Evolutionary conservation across 306 rosid species (phyloP), one percentile per base, ranked within the genome.

Genomic region (Senna tora): DNA sequence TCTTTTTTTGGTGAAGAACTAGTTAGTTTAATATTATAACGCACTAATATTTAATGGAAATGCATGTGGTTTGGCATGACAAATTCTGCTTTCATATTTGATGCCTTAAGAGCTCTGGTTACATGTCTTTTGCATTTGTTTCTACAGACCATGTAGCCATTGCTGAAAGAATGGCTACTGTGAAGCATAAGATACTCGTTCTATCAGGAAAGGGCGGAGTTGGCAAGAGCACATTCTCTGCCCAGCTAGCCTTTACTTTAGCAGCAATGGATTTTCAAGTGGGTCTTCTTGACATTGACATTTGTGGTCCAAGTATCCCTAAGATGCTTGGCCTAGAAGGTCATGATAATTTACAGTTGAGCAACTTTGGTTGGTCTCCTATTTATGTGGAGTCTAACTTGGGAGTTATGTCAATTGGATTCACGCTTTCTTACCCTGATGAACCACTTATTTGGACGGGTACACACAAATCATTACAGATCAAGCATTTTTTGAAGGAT

Each of bases 341-440:
- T 73, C 95, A n/a, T n/a, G n/a, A 94, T 94, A 75, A 95, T n/a
- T n/a, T 87, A 75, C 92, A 87, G n/a, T n/a, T n/a, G 85, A 94
- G 99, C 91, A 91, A 87, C 87, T 95, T 94, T 9, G 99, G 97
- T 19, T 94, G 95, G 95, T 94, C 99, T 58, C 99, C 99, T 25
- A 95, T 94, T 39, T 94, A 94, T 68, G 87, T 91, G 14, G 97
- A 94, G 76, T 82, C 90, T 74, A 94, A 94, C 79, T 96, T 94
- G 16, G 99, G 97, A 17, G 97, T 91, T 59, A 89, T 91, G 97
- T 94, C 97, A 12, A 83, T 94, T 13, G 97, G 97, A 14, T 94
- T 94, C 81, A 86, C 89, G 99, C 84, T 94, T 73, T 82, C 90
- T 4, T 4, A 86, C 63, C 95, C 97, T 1, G 97, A 94, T 34